Evolutionary conservation across 352 stramenopile genomes (phyloP).

Genomic region (Phytophthora vignae): DNA sequence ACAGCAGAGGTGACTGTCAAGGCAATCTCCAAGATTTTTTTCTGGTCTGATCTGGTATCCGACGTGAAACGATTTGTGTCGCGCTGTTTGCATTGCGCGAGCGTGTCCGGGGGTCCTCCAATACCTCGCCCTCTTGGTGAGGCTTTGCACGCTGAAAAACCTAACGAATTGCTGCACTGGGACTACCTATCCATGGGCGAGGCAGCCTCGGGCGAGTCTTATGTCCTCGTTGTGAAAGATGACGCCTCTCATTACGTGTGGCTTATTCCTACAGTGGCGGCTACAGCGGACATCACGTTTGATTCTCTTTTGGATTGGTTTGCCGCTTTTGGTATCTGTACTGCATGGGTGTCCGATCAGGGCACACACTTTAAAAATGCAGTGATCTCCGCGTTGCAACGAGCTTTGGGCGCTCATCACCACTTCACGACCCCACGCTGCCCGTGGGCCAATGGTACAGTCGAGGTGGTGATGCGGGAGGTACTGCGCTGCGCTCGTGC

Average conservation of each 20-base stretch:
- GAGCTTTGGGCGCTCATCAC: not conserved
- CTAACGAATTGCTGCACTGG: not conserved
- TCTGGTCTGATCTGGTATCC: not conserved
- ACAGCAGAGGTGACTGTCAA: conserved; percentile 14
- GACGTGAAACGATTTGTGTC: not conserved
- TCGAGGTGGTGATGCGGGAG: not conserved
- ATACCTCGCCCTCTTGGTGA: not conserved
- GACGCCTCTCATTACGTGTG: not conserved
- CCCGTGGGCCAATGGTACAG: not conserved
- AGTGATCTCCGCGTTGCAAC: not conserved
- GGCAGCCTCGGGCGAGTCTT: not conserved
- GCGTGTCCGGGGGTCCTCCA: not conserved
- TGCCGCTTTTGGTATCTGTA: not conserved
- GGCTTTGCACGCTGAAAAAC: not conserved
- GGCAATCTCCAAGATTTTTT: not conserved
- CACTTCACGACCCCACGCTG: not conserved
- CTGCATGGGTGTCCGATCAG: not conserved
- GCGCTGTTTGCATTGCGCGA: not conserved
- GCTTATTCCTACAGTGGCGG: not conserved
- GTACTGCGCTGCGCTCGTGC: not conserved
- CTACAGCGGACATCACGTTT: not conserved
- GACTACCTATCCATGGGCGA: not conserved
- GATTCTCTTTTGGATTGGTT: not conserved
- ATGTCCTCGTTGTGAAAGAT: not conserved
- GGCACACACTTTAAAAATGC: not conserved